phyloP scores from a whole-genome alignment of 345 rosid species.

The Rhizophora mangle region DNA sequence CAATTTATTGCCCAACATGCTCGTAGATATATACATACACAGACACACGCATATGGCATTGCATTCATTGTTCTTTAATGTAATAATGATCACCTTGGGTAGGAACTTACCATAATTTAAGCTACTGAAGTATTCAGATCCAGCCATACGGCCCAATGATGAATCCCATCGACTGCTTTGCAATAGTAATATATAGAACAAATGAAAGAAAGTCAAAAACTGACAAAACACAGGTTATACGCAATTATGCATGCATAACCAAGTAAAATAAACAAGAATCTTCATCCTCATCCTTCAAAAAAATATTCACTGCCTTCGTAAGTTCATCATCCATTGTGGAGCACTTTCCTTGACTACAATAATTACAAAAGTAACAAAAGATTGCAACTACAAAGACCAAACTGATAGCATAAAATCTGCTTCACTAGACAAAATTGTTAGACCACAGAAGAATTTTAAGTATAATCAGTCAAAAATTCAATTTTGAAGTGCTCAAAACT shows the following conservation, averaged over 20 bases:
- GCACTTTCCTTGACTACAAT: too few species aligned
- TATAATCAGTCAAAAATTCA: not conserved
- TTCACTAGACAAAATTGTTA: not conserved
- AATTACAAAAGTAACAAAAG: too few species aligned
- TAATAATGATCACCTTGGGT: not conserved
- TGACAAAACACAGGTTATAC: not conserved
- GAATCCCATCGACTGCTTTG: conserved; percentile 79
- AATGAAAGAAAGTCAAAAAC: conserved; percentile 5
- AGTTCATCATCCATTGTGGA: too few species aligned
- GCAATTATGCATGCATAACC: not conserved
- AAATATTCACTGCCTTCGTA: too few species aligned
- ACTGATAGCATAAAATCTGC: not conserved
- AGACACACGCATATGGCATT: too few species aligned
- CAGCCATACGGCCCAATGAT: conserved; percentile 68
- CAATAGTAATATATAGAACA: conserved; percentile 16
- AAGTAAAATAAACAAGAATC: not conserved
- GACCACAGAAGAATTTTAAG: too few species aligned
- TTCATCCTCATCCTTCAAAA: too few species aligned
- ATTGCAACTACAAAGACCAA: not conserved
- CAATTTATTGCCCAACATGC: conserved; percentile 14
- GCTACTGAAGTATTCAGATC: conserved; percentile 74
- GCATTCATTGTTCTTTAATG: conserved; percentile 13
- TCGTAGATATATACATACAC: too few species aligned
- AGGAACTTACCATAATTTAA: conserved; percentile 55
- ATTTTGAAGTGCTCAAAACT: not conserved